A percentile compares a stretch with the other conserved stretches of the same genome.
Evolutionary conservation across 2,329 filamentous ascomycete species (phyloP).

Genomic region (Ustulina deusta): DNA sequence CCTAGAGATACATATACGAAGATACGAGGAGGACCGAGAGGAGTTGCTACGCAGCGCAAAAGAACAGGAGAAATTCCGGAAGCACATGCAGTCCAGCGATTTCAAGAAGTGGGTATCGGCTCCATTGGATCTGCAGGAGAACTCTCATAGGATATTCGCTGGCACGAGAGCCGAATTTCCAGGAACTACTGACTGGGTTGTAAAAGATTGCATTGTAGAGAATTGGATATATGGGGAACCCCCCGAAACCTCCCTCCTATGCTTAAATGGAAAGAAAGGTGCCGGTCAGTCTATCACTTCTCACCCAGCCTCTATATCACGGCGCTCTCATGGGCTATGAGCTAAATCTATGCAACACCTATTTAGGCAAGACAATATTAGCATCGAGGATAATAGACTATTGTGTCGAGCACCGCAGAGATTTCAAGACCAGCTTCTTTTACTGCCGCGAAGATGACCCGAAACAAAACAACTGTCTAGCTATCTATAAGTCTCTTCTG

Average conservation of each 20-base stretch:
- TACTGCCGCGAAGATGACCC: constrained; percentile 55
- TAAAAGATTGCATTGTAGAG: constrained; percentile 37
- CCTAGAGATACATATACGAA: constrained; percentile 29
- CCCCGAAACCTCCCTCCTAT: constrained; percentile 47
- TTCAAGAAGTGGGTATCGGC: constrained; percentile 41
- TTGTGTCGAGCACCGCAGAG: constrained; percentile 33
- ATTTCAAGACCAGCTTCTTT: constrained; percentile 53
- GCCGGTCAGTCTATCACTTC: constrained; percentile 48
- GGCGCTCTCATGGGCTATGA: not conserved
- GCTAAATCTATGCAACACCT: not conserved
- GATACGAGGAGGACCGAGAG: constrained; percentile 37
- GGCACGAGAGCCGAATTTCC: constrained; percentile 29
- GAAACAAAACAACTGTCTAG: constrained; percentile 46
- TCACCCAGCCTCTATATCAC: not conserved
- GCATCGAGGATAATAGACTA: constrained; percentile 55
- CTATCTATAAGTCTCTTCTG: constrained; percentile 51
- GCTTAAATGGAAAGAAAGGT: constrained; percentile 52
- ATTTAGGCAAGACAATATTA: constrained; percentile 57
- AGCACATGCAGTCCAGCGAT: constrained; percentile 28
- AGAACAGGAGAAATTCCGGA: constrained; percentile 30
- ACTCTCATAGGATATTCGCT: constrained; percentile 32
- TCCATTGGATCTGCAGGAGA: constrained; percentile 27
- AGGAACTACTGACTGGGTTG: constrained; percentile 43
- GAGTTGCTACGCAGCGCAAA: constrained; percentile 14
- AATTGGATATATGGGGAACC: constrained; percentile 41